A percentile compares a stretch with the other conserved stretches of the same genome.
phyloP scores from a whole-genome alignment of 768 basidiomycete genomes.

The Lyophyllum decastes region DNA sequence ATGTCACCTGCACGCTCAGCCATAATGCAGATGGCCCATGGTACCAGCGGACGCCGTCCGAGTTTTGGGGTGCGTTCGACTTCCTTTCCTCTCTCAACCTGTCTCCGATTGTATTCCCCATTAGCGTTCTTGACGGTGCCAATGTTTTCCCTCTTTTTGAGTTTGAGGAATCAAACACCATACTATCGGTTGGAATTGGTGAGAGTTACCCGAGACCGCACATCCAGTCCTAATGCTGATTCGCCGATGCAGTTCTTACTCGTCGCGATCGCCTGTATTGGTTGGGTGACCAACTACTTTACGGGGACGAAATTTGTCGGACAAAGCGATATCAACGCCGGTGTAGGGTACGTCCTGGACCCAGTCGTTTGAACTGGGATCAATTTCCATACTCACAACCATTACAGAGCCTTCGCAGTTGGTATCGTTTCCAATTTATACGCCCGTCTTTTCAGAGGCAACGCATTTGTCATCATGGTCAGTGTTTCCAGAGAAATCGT shows the following conservation, averaged over 20 bases:
- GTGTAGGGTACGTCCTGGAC: slow-evolving; percentile 52
- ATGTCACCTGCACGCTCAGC: slow-evolving; percentile 59
- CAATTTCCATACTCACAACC: neutral
- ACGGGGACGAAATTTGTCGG: slow-evolving; percentile 58
- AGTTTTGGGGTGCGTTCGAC: slow-evolving; percentile 63
- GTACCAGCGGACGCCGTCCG: slow-evolving; percentile 71
- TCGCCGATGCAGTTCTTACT: neutral
- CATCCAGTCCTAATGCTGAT: neutral
- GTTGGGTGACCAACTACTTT: slow-evolving; percentile 83
- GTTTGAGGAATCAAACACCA: slow-evolving; percentile 65
- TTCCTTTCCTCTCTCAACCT: neutral
- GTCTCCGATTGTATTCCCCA: neutral
- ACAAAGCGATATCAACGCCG: slow-evolving; percentile 77
- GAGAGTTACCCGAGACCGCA: neutral
- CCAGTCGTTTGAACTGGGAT: neutral
- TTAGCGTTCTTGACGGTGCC: slow-evolving; percentile 74
- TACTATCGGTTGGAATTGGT: slow-evolving; percentile 59
- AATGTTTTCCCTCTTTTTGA: slow-evolving; percentile 64
- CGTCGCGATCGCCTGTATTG: slow-evolving; percentile 62
- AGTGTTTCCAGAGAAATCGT: slow-evolving; percentile 15
- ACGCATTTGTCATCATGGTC: slow-evolving; percentile 84
- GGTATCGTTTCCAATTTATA: slow-evolving; percentile 80
- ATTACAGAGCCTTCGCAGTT: slow-evolving; percentile 71
- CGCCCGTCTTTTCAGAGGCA: slow-evolving; percentile 70
- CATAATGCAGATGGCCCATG: slow-evolving; percentile 64